Conservation (phyloP, 495 filamentous ascomycete species). For the Daldinia concentrica region DNA sequence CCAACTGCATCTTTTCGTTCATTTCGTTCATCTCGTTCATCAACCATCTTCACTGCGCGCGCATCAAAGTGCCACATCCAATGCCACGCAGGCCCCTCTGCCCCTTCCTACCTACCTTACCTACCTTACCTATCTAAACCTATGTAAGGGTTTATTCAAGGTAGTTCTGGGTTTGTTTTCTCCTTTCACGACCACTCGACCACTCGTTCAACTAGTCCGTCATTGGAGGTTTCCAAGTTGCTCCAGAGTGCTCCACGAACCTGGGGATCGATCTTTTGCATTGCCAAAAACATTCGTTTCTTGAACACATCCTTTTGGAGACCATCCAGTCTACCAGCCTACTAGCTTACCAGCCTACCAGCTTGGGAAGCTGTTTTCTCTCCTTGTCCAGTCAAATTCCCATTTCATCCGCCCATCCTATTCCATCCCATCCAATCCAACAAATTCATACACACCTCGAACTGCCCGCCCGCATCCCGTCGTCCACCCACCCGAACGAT, state of each 20-base stretch:
- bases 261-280: slow-evolving; percentile 36
- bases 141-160: slow-evolving; percentile 7
- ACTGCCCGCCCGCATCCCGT: slow-evolving; percentile 36
- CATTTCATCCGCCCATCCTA: slow-evolving; percentile 26
- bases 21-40: slow-evolving; percentile 4
- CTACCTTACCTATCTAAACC: no score
- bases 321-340: slow-evolving; percentile 4
- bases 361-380: slow-evolving; percentile 24
- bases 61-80: background rate
- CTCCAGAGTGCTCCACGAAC: slow-evolving; percentile 25
- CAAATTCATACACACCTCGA: slow-evolving; percentile 27
- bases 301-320: slow-evolving; percentile 31
- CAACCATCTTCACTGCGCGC: background rate
- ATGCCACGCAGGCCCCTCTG: slow-evolving; percentile 12
- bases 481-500: slow-evolving; percentile 47
- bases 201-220: slow-evolving; percentile 25
- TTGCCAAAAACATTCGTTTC: slow-evolving; percentile 29
- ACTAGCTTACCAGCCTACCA: background rate
- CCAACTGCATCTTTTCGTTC: slow-evolving; percentile 10
- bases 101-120: background rate
- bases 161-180: slow-evolving; percentile 11
- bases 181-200: slow-evolving; percentile 24
- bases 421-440: slow-evolving; percentile 22
- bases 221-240: slow-evolving; percentile 3
- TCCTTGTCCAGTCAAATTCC: slow-evolving; percentile 24